These are phyloP conservation scores for Straminergon stramineum DNA, from an alignment of 225 moss, liverwort and hornwort species.

Conservation along the genomic window DNA sequence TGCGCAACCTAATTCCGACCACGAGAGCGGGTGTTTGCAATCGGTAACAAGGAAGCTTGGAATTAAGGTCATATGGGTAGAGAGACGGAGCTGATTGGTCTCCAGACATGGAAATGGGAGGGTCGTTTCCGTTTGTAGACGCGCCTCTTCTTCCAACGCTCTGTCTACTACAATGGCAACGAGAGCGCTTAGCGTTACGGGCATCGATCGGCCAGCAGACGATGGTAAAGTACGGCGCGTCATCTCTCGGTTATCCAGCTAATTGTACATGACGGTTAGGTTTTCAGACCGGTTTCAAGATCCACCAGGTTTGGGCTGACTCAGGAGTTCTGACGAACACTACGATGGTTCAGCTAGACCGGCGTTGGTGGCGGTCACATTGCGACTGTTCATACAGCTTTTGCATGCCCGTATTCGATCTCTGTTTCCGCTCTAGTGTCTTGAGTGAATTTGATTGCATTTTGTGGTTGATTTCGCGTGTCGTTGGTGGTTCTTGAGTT, in stretches of 20 bases:
- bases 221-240: background rate
- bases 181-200: background rate
- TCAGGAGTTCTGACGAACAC: background rate
- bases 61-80: background rate
- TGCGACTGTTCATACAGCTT: background rate
- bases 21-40: background rate
- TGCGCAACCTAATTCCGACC: background rate
- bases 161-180: background rate
- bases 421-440: background rate
- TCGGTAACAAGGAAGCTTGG: background rate
- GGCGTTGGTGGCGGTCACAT: background rate
- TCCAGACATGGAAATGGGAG: background rate
- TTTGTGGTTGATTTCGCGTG: background rate
- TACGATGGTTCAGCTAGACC: background rate
- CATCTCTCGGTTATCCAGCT: background rate
- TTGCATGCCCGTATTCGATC: background rate
- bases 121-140: background rate
- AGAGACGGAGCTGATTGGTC: background rate
- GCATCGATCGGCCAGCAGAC: background rate
- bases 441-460: background rate
- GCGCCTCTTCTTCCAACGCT: constrained; percentile 4
- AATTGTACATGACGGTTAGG: background rate
- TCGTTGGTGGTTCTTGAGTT: background rate
- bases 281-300: background rate
- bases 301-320: background rate